Evolutionary conservation across 2,329 filamentous ascomycete species (phyloP).

Genomic region (Hyphodiscus sp.): DNA sequence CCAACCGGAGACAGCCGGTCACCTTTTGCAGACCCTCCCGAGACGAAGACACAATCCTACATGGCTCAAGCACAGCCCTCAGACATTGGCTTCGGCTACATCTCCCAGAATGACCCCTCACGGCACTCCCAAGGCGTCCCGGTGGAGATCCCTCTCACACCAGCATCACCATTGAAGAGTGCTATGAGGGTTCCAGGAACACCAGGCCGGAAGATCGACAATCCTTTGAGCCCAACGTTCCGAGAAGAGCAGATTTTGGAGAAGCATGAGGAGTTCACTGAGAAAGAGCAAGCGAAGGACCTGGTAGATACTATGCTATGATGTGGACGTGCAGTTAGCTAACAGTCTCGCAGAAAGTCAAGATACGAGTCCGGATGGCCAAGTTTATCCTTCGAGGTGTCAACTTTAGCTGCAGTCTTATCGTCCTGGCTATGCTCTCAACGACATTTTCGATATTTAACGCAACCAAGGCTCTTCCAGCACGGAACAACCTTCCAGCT

Average conservation of each 20-base stretch:
- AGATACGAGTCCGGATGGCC: constrained; percentile 82
- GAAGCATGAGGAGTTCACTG: constrained; percentile 73
- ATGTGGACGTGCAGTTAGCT: constrained; percentile 20
- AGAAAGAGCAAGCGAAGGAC: constrained; percentile 82
- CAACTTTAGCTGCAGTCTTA: constrained; percentile 94
- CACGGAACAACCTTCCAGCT: constrained; percentile 72
- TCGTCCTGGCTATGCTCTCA: constrained; percentile 84
- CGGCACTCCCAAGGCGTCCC: constrained; percentile 39
- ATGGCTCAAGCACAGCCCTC: constrained; percentile 64
- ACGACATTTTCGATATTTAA: constrained; percentile 92
- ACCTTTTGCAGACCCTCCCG: constrained; percentile 55
- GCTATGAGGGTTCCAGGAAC: constrained; percentile 84
- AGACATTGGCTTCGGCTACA: constrained; percentile 90
- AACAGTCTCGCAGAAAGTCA: constrained; percentile 68
- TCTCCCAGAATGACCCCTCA: constrained; percentile 50
- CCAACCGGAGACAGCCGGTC: constrained; percentile 37
- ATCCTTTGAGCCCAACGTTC: constrained; percentile 87
- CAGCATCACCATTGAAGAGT: constrained; percentile 79
- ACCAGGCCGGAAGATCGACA: constrained; percentile 62
- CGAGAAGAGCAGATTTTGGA: constrained; percentile 80
- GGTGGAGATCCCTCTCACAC: constrained; percentile 58
- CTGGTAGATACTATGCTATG: constrained; percentile 54
- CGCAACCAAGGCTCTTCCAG: constrained; percentile 67
- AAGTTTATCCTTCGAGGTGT: constrained; percentile 93
- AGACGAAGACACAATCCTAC: constrained; percentile 41